Base-by-base conservation (phyloP, 2,329 filamentous ascomycete genomes). In the Exophiala dermatitidis region DNA sequence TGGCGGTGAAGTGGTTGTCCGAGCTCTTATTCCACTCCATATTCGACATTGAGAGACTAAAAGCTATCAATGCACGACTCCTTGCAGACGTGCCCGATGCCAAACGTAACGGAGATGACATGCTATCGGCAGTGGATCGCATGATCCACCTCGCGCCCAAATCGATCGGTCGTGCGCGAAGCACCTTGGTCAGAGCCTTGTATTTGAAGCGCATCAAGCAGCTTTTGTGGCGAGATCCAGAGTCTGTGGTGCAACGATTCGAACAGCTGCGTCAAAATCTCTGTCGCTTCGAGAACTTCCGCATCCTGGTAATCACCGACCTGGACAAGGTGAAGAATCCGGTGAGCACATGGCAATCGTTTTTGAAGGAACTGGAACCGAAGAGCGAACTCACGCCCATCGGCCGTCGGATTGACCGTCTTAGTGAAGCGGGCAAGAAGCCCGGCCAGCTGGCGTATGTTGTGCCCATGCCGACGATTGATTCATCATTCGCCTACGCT, bases 61-160 rank as follows among this genome's bases (percentile, higher is more conserved):
- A 77, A 48, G 75, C 81, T 1, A 79, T 80, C 37, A 75, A 94
- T 10, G 83, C 84, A 53, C 94, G 95, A 69, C 82, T 94, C 43
- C 77, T 96, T 12, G 90, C 90, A 2, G 91, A 97, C 63, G 85
- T 98, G 12, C 93, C 93, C 0, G 90, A 96, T 66, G 78, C 84
- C 48, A 98, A 97, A 75, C 87, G 93, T 40, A 88, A 86, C 62
- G 93, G 93, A 37, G 70, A 71, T 48, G 69, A 76, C 53, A 85
- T 85, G 81, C 71, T 77, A 30, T 74, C 72, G 44, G 75, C 79
- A 1, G 79, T 83, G 4, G 76, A 93, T 62, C 80, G 84, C 57
- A 89, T 91, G 71, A 80, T 94, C 26, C 88, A 95, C 67, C 82
- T 88, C 63, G 79, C 85, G n/a, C 79, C 80, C 31, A 82, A 87